A percentile compares a stretch with the other conserved stretches of the same genome.
Conservation (phyloP, 2,329 filamentous ascomycete genomes). For the Exophiala aquamarina region DNA sequence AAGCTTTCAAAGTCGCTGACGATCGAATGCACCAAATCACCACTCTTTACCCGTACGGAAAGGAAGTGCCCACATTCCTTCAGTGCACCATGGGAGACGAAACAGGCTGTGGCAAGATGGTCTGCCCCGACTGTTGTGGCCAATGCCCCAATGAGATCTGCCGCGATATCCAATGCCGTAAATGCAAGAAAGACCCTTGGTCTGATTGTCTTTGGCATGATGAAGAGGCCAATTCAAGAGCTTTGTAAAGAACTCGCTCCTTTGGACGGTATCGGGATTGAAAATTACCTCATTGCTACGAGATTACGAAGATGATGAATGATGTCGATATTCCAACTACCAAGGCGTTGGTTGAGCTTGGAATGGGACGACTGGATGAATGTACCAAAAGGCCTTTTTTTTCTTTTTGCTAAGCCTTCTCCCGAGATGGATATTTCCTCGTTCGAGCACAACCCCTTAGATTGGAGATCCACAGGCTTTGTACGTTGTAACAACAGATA, state of each 20-base stretch:
- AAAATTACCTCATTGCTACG: no score
- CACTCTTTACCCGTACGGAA: constrained; percentile 27
- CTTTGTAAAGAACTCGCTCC: constrained; percentile 2
- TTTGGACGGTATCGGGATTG: no score
- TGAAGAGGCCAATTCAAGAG: constrained; percentile 13
- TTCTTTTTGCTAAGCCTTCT: no score
- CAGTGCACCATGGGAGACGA: constrained; percentile 31
- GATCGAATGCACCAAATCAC: constrained; percentile 29
- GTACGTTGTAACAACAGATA: no score
- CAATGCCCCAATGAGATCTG: constrained; percentile 35
- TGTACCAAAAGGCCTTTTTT: no score
- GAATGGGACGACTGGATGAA: no score
- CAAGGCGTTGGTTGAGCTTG: no score
- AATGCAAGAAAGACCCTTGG: constrained; percentile 37
- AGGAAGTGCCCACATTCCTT: constrained; percentile 34
- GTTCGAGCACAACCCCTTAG: no score
- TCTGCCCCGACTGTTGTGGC: constrained; percentile 38
- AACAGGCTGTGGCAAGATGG: constrained; percentile 33
- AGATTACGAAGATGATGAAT: no score
- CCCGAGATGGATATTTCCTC: no score
- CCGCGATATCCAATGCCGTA: constrained; percentile 36
- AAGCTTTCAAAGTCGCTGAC: constrained; percentile 16
- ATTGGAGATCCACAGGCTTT: no score
- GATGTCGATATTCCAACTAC: no score
- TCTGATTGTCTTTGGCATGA: constrained; percentile 36